phyloP scores from a whole-genome alignment of 257 asterid species.

The Gentiana dahurica region DNA sequence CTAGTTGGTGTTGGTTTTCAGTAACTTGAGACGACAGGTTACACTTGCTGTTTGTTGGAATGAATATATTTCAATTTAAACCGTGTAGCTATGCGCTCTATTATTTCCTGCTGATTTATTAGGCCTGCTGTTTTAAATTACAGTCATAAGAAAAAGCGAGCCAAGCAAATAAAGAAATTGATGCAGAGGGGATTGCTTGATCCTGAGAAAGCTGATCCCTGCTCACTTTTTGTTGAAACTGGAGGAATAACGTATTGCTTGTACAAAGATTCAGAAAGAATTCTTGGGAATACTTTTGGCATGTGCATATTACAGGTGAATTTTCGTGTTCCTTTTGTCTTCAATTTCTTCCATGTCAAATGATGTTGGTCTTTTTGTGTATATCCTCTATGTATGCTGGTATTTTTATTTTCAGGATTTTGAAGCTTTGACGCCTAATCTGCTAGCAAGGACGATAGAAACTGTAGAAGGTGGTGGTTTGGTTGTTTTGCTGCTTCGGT shows the following conservation, averaged over 20 bases:
- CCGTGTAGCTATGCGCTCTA: too few species aligned
- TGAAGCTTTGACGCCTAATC: slow-evolving; percentile 97
- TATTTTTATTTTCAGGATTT: slow-evolving; percentile 44
- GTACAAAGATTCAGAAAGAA: slow-evolving; percentile 82
- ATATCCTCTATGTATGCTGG: neutral
- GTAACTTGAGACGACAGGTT: too few species aligned
- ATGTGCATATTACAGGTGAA: slow-evolving; percentile 94
- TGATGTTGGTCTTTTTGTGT: neutral
- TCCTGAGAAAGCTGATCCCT: slow-evolving; percentile 69
- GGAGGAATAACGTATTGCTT: slow-evolving; percentile 71
- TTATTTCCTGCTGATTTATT: too few species aligned
- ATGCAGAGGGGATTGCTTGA: slow-evolving; percentile 61
- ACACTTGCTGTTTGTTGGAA: too few species aligned
- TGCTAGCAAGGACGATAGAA: slow-evolving; percentile 97
- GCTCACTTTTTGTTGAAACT: slow-evolving; percentile 66
- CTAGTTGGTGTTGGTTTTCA: too few species aligned
- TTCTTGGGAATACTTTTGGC: slow-evolving; percentile 97
- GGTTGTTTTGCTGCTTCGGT: slow-evolving; percentile 76
- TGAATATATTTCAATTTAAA: too few species aligned
- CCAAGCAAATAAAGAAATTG: slow-evolving; percentile 72
- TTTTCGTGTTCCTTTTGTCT: slow-evolving; percentile 1
- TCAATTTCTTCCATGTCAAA: slow-evolving; percentile 1
- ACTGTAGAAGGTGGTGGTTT: slow-evolving; percentile 99
- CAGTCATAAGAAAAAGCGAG: slow-evolving; percentile 77
- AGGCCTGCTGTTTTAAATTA: neutral